These are phyloP conservation scores for Pyrenochaeta sp. DNA, from an alignment of 2,329 filamentous ascomycete genomes.

Conservation along the genomic window DNA sequence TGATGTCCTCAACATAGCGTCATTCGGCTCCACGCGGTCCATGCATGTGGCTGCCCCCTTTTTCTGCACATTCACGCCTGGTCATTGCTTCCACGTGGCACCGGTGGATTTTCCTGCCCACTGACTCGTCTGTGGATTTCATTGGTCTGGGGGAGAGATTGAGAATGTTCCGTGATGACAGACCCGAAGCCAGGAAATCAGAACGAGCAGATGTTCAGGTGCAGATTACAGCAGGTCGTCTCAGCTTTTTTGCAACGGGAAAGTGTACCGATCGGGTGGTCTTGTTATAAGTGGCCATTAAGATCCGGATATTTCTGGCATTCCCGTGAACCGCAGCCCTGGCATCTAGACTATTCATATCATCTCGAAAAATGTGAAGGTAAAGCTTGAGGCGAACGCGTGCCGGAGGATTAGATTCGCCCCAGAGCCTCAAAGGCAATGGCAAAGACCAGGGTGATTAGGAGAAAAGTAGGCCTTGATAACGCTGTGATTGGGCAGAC, in stretches of 20 bases:
- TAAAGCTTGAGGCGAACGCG: too few relatives aligned
- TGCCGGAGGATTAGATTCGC: neutral
- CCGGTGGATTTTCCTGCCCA: slow-evolving; percentile 14
- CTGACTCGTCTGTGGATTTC: slow-evolving; percentile 10
- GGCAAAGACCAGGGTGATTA: slow-evolving; percentile 15
- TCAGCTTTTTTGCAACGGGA: too few relatives aligned
- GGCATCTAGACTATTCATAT: too few relatives aligned
- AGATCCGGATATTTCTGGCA: neutral
- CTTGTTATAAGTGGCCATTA: neutral
- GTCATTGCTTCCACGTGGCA: slow-evolving; percentile 27
- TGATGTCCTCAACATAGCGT: too few relatives aligned
- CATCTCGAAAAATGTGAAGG: too few relatives aligned
- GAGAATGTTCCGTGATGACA: neutral
- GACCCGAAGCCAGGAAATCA: neutral
- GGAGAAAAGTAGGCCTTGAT: slow-evolving; percentile 13
- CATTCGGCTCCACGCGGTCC: neutral
- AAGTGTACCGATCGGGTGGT: neutral
- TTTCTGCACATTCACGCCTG: slow-evolving; percentile 19
- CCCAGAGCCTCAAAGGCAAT: neutral
- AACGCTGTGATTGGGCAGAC: slow-evolving; percentile 31
- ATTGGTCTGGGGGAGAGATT: slow-evolving; percentile 5
- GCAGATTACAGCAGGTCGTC: too few relatives aligned
- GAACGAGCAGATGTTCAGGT: too few relatives aligned
- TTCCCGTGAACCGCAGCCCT: neutral
- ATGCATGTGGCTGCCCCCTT: slow-evolving; percentile 3